Conservation (phyloP, 306 rosid species). For the Chamaecrista fasciculata region DNA sequence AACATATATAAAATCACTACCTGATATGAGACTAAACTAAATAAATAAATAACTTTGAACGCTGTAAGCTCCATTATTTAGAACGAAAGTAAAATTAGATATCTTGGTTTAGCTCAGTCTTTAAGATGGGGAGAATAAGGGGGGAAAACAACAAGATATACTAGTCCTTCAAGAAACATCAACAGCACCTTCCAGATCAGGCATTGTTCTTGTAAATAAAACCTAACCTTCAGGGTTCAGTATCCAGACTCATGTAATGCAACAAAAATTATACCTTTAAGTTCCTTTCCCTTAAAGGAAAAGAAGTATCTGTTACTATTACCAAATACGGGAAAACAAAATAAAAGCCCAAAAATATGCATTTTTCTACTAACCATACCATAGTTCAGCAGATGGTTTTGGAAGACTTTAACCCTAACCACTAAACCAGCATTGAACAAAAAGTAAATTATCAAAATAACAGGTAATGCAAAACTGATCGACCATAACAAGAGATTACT, state of each 20-base stretch:
- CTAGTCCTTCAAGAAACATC: neutral
- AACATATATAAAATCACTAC: neutral
- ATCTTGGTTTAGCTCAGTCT: no score
- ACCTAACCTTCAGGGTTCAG: neutral
- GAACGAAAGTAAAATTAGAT: slow-evolving; percentile 3
- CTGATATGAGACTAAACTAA: neutral
- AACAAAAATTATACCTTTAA: neutral
- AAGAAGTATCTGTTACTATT: neutral
- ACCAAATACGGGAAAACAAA: slow-evolving; percentile 3
- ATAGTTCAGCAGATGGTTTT: neutral
- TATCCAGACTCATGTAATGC: neutral
- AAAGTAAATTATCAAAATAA: neutral
- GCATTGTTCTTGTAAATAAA: slow-evolving; percentile 2
- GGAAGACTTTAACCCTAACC: slow-evolving; percentile 34
- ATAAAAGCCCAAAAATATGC: neutral
- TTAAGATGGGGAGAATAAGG: no score
- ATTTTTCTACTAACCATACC: neutral
- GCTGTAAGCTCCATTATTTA: neutral
- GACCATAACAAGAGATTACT: slow-evolving; percentile 41
- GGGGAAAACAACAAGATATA: no score
- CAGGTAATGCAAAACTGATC: neutral
- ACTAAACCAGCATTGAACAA: slow-evolving; percentile 13
- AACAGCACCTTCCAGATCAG: slow-evolving; percentile 21
- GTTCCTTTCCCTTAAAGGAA: no score
- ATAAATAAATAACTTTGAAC: slow-evolving; percentile 1